Base-by-base conservation (phyloP, 2,329 filamentous ascomycete genomes). In the Lasiodiplodia theobromae region DNA sequence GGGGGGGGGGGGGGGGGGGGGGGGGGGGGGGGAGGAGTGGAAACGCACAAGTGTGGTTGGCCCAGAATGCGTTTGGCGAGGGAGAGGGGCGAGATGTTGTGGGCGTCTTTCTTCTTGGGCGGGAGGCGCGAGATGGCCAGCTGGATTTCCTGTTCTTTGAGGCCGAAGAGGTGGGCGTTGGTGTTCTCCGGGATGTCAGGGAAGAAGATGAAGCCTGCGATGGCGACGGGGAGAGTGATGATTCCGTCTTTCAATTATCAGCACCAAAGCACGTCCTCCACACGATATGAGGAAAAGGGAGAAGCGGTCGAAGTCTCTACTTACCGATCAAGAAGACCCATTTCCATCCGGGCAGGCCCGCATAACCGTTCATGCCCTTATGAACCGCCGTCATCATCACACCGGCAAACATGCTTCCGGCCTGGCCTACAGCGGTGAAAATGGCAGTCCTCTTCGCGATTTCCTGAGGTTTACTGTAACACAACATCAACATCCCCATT, bases 361-460 rank as follows among this genome's bases (percentile, higher is more conserved):
- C 71, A 31, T 72, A 69, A 0, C 64, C 70, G 37, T 75, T 70
- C 49, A 77, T 68, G n/a, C 72, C 70, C 49, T 74, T 53, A 25
- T 76, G 75, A 71, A 76, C 75, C 4, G 75, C 74, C n/a, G 75
- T 77, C 75, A 76, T 77, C 75, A 77, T 76, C 11, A 75, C 72
- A 31, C 75, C 74, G 38, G 75, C 74, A 31, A 75, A 76, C 75
- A 77, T 77, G 49, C 74, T 77, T 16, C 75, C 75, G 10, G 75
- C 75, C 37, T 75, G 75, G 0, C 74, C 75, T 10, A 74, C 71
- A 4, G 75, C 74, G 11, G 75, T 77, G 51, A 77, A 77, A 34
- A 77, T 75, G 11, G 74, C 73, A 21, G 74, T 77, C 12, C 74
- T 69, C 57, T 77, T 77, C 1, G 75, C 75, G 14, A 76, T 76